phyloP scores from a whole-genome alignment of 2,329 filamentous ascomycete species.

The Nemania sp. region DNA sequence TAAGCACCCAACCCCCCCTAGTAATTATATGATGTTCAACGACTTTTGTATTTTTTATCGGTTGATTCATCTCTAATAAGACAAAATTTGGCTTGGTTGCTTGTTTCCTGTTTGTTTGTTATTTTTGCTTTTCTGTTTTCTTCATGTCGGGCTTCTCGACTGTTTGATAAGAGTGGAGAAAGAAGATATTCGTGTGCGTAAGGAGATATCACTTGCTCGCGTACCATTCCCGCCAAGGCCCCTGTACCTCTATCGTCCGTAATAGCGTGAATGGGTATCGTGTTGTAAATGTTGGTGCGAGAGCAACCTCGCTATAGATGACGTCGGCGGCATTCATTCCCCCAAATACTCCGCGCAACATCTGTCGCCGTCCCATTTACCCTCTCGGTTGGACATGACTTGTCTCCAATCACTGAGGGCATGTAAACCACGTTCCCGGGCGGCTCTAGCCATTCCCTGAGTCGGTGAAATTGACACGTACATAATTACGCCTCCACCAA shows the following conservation, averaged over 20 bases:
- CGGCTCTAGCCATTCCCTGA: constrained; percentile 21
- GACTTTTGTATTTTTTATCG: constrained; percentile 37
- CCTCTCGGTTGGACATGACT: constrained; percentile 12
- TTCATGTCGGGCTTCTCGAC: constrained; percentile 17
- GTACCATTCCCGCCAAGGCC: constrained; percentile 28
- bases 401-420: constrained; percentile 16
- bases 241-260: constrained; percentile 28
- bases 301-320: not conserved
- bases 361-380: constrained; percentile 11
- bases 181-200: constrained; percentile 43
- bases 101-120: constrained; percentile 36
- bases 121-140: constrained; percentile 14
- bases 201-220: constrained; percentile 38
- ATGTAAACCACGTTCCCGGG: constrained; percentile 3
- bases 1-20: too few relatives aligned
- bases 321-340: constrained; percentile 7
- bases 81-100: constrained; percentile 32
- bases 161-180: constrained; percentile 18
- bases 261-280: constrained; percentile 25
- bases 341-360: constrained; percentile 5
- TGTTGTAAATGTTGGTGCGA: constrained; percentile 5
- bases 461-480: constrained; percentile 46
- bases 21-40: constrained; percentile 20
- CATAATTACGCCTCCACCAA: constrained; percentile 47
- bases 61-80: constrained; percentile 40